Percentiles rank a stretch among this genome's conserved stretches.
Evolutionary conservation across 2,329 filamentous ascomycete genomes (phyloP).

Genomic region (Colletotrichum salicis): DNA sequence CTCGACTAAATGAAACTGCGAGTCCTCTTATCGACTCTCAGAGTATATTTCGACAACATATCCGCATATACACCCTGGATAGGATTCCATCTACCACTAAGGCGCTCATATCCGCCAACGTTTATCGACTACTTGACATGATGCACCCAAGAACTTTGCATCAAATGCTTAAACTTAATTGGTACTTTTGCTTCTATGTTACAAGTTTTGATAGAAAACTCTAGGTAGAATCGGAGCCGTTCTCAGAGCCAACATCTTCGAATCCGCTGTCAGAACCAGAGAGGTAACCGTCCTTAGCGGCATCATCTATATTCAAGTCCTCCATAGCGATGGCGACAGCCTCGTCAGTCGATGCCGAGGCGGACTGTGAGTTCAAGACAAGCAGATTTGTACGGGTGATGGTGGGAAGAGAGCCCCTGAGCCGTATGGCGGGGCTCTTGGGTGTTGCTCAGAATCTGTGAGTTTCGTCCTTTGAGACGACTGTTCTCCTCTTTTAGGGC

Average conservation of each 20-base stretch:
- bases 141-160: neutral
- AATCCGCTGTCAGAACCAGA: constrained; percentile 6
- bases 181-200: neutral
- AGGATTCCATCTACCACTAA: neutral
- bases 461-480: neutral
- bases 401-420: neutral
- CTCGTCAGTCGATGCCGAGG: neutral
- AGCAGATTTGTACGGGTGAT: neutral
- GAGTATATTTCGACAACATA: neutral
- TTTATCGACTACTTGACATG: neutral
- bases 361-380: neutral
- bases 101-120: neutral
- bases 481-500: neutral
- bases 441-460: neutral
- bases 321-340: neutral
- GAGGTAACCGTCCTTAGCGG: neutral
- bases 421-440: neutral
- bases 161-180: neutral
- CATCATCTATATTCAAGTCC: neutral
- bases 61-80: neutral
- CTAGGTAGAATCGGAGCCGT: neutral
- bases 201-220: too few relatives aligned
- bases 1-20: neutral
- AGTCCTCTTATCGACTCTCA: neutral
- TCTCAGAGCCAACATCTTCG: neutral